phyloP scores from a whole-genome alignment of 805 yeast species.

The Ogataea paradorogensis region DNA sequence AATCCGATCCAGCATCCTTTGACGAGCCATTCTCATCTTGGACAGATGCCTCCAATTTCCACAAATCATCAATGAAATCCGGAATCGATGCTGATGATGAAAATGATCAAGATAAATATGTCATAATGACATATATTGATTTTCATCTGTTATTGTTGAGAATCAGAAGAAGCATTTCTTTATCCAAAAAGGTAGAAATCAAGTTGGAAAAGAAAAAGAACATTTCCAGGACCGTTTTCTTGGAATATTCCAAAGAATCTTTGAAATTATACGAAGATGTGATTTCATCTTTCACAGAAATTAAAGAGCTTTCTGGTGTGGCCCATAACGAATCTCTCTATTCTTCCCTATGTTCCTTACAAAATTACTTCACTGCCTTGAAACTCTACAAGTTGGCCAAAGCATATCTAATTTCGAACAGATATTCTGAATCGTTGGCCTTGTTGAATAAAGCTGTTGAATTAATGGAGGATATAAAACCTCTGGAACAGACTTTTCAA shows the following conservation, averaged over 20 bases:
- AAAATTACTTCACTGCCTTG: constrained; percentile 43
- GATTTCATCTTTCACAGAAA: constrained; percentile 49
- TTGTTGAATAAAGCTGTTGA: constrained; percentile 36
- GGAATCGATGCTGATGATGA: constrained; percentile 45
- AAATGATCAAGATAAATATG: constrained; percentile 66
- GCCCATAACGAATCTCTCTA: constrained; percentile 73
- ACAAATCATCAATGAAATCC: constrained; percentile 45
- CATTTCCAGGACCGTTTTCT: constrained; percentile 23
- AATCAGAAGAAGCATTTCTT: constrained; percentile 64
- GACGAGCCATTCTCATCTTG: constrained; percentile 60
- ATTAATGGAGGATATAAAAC: constrained; percentile 7
- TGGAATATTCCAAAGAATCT: constrained; percentile 39
- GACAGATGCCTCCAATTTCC: constrained; percentile 66
- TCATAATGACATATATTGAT: constrained; percentile 70
- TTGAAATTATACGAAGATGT: constrained; percentile 51
- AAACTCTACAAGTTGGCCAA: constrained; percentile 45
- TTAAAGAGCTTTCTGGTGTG: constrained; percentile 88
- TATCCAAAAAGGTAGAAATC: constrained; percentile 36
- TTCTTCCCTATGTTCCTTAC: constrained; percentile 50
- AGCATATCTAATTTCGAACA: constrained; percentile 39
- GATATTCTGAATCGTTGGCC: constrained; percentile 47
- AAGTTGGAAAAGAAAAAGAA: constrained; percentile 19
- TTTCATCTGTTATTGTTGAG: constrained; percentile 65
- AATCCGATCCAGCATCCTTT: constrained; percentile 43
- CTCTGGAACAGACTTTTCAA: constrained; percentile 34